Evolutionary conservation across 768 basidiomycete species (phyloP).

Genomic region (Amyloporia xantha): DNA sequence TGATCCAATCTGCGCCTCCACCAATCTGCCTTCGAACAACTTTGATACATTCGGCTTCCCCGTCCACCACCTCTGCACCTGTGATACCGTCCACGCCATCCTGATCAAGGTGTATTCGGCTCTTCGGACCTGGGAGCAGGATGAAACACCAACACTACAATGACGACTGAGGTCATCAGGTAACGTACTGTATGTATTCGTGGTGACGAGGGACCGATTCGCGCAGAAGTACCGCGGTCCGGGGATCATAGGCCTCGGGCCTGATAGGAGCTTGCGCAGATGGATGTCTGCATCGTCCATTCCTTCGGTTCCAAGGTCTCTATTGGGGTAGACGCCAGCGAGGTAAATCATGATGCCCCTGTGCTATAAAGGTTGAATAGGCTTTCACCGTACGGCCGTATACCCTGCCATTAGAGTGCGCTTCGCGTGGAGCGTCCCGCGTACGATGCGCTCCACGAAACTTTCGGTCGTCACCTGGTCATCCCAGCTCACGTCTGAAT

Average conservation of each 20-base stretch:
- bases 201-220: slow-evolving; percentile 50
- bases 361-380: too few relatives aligned
- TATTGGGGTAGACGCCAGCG: too few relatives aligned
- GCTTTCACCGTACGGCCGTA: slow-evolving; percentile 52
- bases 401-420: slow-evolving; percentile 55
- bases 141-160: background rate
- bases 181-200: slow-evolving; percentile 49
- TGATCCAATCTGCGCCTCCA: slow-evolving; percentile 63
- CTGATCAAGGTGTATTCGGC: slow-evolving; percentile 33
- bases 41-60: slow-evolving; percentile 44
- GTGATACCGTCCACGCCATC: slow-evolving; percentile 52
- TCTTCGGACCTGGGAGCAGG: slow-evolving; percentile 42
- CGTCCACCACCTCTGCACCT: slow-evolving; percentile 55
- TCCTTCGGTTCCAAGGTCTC: slow-evolving; percentile 65
- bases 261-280: slow-evolving; percentile 48
- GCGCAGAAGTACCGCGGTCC: slow-evolving; percentile 59
- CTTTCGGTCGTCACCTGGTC: slow-evolving; percentile 56
- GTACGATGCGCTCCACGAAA: slow-evolving; percentile 49
- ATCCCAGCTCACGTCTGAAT: slow-evolving; percentile 51
- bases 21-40: slow-evolving; percentile 57
- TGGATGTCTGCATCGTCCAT: slow-evolving; percentile 55
- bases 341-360: too few relatives aligned
- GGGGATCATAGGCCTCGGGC: slow-evolving; percentile 38
- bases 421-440: slow-evolving; percentile 53
- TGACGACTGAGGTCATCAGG: background rate